A percentile compares a stretch with the other conserved stretches of the same genome.
These are phyloP conservation scores for Aegilops tauschii DNA, from an alignment of 176 grass and related monocot species.

Conservation along the genomic window DNA sequence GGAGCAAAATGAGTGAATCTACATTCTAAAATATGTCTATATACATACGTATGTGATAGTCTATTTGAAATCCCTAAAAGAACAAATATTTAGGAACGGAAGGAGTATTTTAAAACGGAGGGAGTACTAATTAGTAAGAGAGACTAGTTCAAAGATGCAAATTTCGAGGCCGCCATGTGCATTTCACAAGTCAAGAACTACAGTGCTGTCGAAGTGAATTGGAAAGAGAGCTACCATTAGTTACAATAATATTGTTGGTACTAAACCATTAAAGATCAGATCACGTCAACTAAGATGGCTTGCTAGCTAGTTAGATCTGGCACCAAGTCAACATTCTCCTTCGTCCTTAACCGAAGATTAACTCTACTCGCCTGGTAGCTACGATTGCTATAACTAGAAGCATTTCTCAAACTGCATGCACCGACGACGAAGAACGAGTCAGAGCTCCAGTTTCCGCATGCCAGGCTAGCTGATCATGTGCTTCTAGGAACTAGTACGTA, in stretches of 20 bases:
- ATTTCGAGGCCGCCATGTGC: background rate
- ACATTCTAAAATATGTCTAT: too few species aligned
- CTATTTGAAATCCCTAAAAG: too few species aligned
- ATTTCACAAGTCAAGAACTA: background rate
- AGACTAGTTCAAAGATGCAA: background rate
- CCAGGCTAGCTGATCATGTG: background rate
- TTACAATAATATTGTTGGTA: background rate
- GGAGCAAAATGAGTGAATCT: too few species aligned
- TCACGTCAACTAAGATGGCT: background rate
- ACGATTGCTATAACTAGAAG: background rate
- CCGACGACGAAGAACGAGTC: background rate
- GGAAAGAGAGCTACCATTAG: background rate
- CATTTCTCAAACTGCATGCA: background rate
- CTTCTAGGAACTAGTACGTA: background rate
- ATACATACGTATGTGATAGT: too few species aligned
- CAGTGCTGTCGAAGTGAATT: background rate
- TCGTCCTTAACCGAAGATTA: background rate
- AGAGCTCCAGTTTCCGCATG: background rate
- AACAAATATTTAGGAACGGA: too few species aligned
- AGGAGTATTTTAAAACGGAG: too few species aligned
- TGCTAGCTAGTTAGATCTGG: background rate
- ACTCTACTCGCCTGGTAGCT: background rate
- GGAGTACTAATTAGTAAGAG: background rate
- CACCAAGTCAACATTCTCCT: background rate
- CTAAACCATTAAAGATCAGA: background rate